Evolutionary conservation across 2,329 filamentous ascomycete species (phyloP), one percentile per base, ranked within the genome.

Genomic region (Tympanopsis confertula): DNA sequence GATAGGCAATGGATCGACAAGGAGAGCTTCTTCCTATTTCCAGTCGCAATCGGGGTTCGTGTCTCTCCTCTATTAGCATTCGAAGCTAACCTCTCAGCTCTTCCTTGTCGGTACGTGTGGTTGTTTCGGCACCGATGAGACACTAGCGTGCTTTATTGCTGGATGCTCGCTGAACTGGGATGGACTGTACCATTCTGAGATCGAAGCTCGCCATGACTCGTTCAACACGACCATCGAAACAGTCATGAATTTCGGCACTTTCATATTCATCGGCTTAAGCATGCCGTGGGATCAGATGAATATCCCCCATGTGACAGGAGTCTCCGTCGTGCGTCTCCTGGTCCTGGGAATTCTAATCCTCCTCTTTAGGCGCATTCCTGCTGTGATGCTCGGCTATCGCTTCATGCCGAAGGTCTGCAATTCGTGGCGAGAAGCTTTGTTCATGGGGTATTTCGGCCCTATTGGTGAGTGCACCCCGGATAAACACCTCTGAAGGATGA

Each of bases 381-480:
- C 71, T 2, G 64, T 76, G 7, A 50, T 77, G 36, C 37, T 68
- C 7, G 56, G 62, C 1, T 77, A 76, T 51, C 71, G 68, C 44
- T 54, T 71, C 5, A 72, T 77, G 66, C 69, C 71, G 0, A 54
- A 55, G 2, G 60, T 66, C 0, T 62, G 67, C 39, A 61, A 62
- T n/a, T 55, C 63, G 45, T 74, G 65, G 60, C 70, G 68, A 44
- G 72, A 78, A 41, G 73, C 71, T 0, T 47, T 78, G 0, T 77
- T 78, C 41, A 71, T 77, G 69, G 73, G 73, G 0, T 75, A 76
- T 41, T 81, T 81, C 43, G 77, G 76, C 0, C 77, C 77, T 0
- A 79, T 81, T 33, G 77, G 77, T 3, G 74, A 81, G 7, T 74
- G 69, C 35, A 19, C 35, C 14, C 19, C 4, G 19, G 1, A 13